These are phyloP conservation scores for Termitomyces sp. DNA, from an alignment of 768 basidiomycete species.

Conservation along the genomic window DNA sequence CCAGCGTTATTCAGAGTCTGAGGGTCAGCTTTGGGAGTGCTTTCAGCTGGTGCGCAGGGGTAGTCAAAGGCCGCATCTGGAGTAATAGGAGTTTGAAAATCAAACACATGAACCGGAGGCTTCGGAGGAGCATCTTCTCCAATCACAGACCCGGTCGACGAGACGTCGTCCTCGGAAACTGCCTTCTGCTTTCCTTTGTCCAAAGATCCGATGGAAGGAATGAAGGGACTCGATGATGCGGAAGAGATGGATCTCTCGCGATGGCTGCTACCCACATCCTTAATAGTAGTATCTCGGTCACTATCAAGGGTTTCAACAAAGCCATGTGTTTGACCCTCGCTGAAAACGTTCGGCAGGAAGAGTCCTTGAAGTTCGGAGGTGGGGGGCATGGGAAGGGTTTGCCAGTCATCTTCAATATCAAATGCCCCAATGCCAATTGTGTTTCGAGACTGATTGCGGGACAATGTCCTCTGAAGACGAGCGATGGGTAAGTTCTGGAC, in stretches of 20 bases:
- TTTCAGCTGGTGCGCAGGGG: slow-evolving; percentile 23
- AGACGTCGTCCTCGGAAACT: slow-evolving; percentile 25
- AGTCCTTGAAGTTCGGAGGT: slow-evolving; percentile 30
- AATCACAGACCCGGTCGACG: slow-evolving; percentile 35
- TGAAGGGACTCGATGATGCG: slow-evolving; percentile 15
- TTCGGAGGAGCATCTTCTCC: slow-evolving; percentile 46
- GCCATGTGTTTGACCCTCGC: slow-evolving; percentile 46
- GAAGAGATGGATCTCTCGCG: slow-evolving; percentile 30
- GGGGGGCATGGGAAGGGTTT: slow-evolving; percentile 43
- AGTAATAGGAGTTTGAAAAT: slow-evolving; percentile 18
- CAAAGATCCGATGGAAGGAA: slow-evolving; percentile 14
- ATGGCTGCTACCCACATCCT: slow-evolving; percentile 19
- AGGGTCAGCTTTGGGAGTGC: slow-evolving; percentile 28
- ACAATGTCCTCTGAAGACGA: slow-evolving; percentile 24
- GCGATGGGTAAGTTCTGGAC: slow-evolving; percentile 54
- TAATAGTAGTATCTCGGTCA: slow-evolving; percentile 27
- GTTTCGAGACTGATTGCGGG: slow-evolving; percentile 39
- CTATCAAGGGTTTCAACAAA: slow-evolving; percentile 55
- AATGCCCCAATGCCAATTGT: slow-evolving; percentile 50
- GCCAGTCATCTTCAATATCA: slow-evolving; percentile 62
- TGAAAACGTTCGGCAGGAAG: slow-evolving; percentile 25
- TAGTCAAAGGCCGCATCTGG: neutral
- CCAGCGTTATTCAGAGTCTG: slow-evolving; percentile 11
- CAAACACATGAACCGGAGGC: slow-evolving; percentile 57
- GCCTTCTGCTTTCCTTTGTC: slow-evolving; percentile 51